These are phyloP conservation scores for Boletus mariae DNA, from an alignment of 1,284 basidiomycete genomes.

Conservation along the genomic window DNA sequence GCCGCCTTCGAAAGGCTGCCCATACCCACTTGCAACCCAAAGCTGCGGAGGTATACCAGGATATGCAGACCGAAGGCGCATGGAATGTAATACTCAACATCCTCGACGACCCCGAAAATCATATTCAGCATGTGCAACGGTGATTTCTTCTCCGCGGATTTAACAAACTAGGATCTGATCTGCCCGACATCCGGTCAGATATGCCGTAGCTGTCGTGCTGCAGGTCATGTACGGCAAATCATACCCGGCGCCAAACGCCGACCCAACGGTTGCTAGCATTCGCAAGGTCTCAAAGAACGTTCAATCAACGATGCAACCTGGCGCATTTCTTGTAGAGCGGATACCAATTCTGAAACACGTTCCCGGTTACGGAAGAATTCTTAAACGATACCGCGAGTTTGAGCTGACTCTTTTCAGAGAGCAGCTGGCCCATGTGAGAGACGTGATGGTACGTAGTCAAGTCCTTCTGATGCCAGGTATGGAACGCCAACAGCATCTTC, in stretches of 20 bases:
- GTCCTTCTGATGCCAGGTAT: neutral
- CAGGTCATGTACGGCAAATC: slow-evolving; percentile 60
- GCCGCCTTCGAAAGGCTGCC: slow-evolving; percentile 31
- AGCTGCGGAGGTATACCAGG: slow-evolving; percentile 31
- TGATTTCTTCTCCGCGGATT: neutral
- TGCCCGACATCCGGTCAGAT: slow-evolving; percentile 35
- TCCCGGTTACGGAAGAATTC: neutral
- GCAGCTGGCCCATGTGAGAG: neutral
- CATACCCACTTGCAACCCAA: slow-evolving; percentile 38
- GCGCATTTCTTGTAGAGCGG: slow-evolving; percentile 2
- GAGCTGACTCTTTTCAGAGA: slow-evolving; percentile 3
- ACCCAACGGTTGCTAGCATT: slow-evolving; percentile 55
- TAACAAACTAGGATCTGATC: neutral
- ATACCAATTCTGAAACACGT: neutral
- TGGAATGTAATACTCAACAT: slow-evolving; percentile 37
- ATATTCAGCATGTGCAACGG: slow-evolving; percentile 31
- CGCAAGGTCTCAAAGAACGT: slow-evolving; percentile 40
- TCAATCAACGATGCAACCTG: neutral
- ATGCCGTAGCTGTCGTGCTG: slow-evolving; percentile 60
- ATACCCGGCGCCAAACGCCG: slow-evolving; percentile 44
- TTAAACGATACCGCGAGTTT: neutral
- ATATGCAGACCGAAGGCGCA: slow-evolving; percentile 34
- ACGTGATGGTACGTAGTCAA: neutral
- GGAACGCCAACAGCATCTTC: neutral
- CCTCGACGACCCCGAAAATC: slow-evolving; percentile 32